Conservation (phyloP, 441 rosid species). For the Populus hybrid region DNA sequence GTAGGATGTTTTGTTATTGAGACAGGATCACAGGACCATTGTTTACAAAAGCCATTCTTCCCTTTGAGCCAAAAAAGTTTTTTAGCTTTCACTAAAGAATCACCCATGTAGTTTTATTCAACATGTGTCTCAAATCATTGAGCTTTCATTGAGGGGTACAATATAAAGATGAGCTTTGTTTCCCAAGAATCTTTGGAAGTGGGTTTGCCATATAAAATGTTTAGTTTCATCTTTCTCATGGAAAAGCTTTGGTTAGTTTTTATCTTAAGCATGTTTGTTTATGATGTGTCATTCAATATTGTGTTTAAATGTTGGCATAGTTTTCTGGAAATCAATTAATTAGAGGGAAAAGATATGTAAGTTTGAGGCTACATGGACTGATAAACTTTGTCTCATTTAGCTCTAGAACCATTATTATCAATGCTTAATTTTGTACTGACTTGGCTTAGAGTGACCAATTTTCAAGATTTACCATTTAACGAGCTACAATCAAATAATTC, state of each 20-base stretch:
- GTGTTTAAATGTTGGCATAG: no score
- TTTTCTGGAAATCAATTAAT: no score
- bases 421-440: no score
- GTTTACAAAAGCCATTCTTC: background rate
- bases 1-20: background rate
- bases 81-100: background rate
- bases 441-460: no score
- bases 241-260: background rate
- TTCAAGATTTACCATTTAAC: background rate
- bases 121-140: background rate
- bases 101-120: background rate
- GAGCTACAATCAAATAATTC: background rate
- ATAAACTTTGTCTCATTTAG: no score
- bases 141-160: background rate
- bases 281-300: no score
- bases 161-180: background rate
- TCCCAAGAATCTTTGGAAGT: background rate
- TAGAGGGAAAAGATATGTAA: no score
- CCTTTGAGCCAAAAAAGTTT: background rate
- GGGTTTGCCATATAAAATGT: background rate
- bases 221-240: background rate
- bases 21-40: background rate
- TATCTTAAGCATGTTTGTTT: no score
- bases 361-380: no score
- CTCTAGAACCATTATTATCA: no score